Conservation (phyloP, 139 green algal genomes). For the Desmodesmus armatus region DNA sequence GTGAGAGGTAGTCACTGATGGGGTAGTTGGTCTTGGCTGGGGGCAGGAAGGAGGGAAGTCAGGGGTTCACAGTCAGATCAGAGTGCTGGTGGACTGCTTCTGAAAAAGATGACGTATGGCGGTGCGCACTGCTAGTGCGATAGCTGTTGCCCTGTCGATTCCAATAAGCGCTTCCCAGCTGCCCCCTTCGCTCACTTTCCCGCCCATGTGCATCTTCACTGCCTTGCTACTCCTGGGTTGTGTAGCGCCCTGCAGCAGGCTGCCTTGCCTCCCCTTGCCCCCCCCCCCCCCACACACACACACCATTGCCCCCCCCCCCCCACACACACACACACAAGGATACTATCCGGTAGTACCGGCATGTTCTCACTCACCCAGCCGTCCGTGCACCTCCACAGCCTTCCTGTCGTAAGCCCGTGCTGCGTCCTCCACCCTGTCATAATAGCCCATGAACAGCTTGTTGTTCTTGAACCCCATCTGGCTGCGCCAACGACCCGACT, state of each 20-base stretch:
- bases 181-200: no score
- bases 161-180: no score
- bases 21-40: conserved; percentile 52
- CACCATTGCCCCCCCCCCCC: no score
- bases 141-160: no score
- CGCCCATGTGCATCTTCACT: neutral
- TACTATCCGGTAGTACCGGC: no score
- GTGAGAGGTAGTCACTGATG: conserved; percentile 12
- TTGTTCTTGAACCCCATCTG: conserved; percentile 45
- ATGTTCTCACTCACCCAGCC: conserved; percentile 11
- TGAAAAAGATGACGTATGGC: no score
- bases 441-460: conserved; percentile 51
- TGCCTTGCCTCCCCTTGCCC: no score
- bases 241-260: neutral
- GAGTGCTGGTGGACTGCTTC: no score
- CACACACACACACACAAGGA: neutral
- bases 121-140: no score
- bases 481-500: conserved; percentile 46
- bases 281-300: no score
- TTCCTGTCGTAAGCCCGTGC: conserved; percentile 31
- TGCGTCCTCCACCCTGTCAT: conserved; percentile 23
- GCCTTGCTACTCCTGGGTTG: neutral
- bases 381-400: conserved; percentile 35
- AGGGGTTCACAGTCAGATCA: no score
- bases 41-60: no score